These are phyloP conservation scores for Liquidambar formosana DNA, from an alignment of 164 flowering plant genomes.

Conservation along the genomic window DNA sequence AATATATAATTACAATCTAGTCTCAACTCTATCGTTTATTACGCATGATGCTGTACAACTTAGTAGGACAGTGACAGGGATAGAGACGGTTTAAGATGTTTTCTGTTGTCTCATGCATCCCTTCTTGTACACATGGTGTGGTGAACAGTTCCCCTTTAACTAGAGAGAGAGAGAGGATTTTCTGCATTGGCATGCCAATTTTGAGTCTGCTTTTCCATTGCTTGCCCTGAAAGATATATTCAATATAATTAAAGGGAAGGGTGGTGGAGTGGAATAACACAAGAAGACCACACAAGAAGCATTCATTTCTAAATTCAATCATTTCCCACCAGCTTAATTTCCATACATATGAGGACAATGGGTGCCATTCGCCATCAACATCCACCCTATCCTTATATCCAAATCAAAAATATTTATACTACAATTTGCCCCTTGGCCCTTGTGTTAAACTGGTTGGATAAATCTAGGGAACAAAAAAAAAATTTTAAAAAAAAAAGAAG, in stretches of 20 bases:
- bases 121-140: background rate
- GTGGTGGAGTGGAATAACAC: background rate
- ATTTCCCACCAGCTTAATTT: constrained; percentile 5
- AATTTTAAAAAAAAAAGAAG: too few relatives aligned
- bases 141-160: too few relatives aligned
- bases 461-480: background rate
- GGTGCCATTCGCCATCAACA: background rate
- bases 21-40: background rate
- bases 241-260: background rate
- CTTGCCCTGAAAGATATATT: constrained; percentile 23
- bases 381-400: background rate
- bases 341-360: background rate
- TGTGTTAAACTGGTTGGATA: too few relatives aligned
- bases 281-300: constrained; percentile 6
- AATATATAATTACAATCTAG: background rate
- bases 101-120: background rate
- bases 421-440: too few relatives aligned
- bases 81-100: background rate
- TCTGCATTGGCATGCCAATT: constrained; percentile 7
- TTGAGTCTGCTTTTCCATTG: constrained; percentile 17
- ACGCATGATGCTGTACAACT: background rate
- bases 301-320: constrained; percentile 3
- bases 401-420: constrained; percentile 7
- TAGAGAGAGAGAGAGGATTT: background rate
- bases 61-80: background rate